A percentile compares a stretch with the other conserved stretches of the same genome.
These are phyloP conservation scores for Xylaria bambusicola DNA, from an alignment of 495 filamentous ascomycete genomes.

Conservation along the genomic window DNA sequence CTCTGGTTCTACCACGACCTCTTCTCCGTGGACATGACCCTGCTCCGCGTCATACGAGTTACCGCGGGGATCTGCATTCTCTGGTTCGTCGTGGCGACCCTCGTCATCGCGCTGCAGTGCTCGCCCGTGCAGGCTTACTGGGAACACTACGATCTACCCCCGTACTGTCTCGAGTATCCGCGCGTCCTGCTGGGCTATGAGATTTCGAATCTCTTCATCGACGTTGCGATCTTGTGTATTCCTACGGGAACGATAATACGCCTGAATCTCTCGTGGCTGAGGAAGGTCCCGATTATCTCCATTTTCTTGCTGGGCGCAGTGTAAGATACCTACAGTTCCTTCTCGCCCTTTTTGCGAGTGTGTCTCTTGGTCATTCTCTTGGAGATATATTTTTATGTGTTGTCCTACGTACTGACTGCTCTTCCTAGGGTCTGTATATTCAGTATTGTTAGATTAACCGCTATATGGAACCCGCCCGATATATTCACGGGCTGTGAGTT, in stretches of 20 bases:
- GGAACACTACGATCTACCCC: conserved; percentile 1
- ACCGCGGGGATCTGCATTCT: not conserved
- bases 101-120: conserved; percentile 28
- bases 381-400: too few relatives aligned
- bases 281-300: not conserved
- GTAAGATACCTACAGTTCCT: conserved; percentile 1
- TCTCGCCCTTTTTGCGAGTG: too few relatives aligned
- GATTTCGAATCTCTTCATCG: conserved; percentile 13
- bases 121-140: conserved; percentile 25
- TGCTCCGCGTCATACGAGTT: not conserved
- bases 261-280: not conserved
- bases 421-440: conserved; percentile 7
- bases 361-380: too few relatives aligned
- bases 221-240: conserved; percentile 13
- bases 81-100: conserved; percentile 18
- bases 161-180: not conserved
- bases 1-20: conserved; percentile 14
- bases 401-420: too few relatives aligned
- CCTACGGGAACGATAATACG: not conserved
- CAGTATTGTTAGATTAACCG: conserved; percentile 8
- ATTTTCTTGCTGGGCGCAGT: conserved; percentile 5
- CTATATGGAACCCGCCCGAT: conserved; percentile 1
- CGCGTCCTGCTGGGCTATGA: conserved; percentile 12
- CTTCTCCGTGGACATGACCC: not conserved
- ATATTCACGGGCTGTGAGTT: not conserved